Evolutionary conservation across 2,329 filamentous ascomycete genomes (phyloP).

Genomic region (Dactylellina leptospora): DNA sequence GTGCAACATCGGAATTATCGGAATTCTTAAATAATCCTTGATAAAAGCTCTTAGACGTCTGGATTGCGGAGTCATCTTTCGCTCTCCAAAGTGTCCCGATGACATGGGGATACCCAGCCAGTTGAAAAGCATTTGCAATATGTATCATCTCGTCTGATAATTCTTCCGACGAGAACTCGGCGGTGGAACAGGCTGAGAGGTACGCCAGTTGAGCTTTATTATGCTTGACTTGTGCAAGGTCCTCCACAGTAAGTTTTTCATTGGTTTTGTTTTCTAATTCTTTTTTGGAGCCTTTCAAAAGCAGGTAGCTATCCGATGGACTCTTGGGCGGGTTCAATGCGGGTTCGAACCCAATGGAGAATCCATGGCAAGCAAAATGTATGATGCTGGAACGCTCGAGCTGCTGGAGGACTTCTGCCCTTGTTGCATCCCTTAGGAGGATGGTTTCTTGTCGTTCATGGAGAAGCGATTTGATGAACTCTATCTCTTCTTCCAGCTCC

Average conservation of each 20-base stretch:
- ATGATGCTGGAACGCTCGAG: constrained; percentile 8
- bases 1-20: no score
- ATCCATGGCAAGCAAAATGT: constrained; percentile 2
- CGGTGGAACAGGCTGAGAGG: constrained; percentile 61
- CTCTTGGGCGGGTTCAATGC: constrained; percentile 4
- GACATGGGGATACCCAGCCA: constrained; percentile 60
- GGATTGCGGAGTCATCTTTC: constrained; percentile 55
- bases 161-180: constrained; percentile 55
- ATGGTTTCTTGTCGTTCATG: background rate
- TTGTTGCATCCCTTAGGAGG: background rate
- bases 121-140: constrained; percentile 60
- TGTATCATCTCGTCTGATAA: constrained; percentile 60
- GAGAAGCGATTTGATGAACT: background rate
- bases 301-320: constrained; percentile 20
- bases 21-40: constrained; percentile 50
- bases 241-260: background rate
- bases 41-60: constrained; percentile 57
- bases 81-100: constrained; percentile 59
- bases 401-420: background rate
- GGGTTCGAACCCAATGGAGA: constrained; percentile 3
- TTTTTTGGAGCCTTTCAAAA: background rate
- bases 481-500: background rate
- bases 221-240: background rate
- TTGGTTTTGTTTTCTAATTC: background rate
- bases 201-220: constrained; percentile 58